phyloP scores from a whole-genome alignment of 192 early-diverging fungal genomes.

The Borealophlyctis nickersoniae region DNA sequence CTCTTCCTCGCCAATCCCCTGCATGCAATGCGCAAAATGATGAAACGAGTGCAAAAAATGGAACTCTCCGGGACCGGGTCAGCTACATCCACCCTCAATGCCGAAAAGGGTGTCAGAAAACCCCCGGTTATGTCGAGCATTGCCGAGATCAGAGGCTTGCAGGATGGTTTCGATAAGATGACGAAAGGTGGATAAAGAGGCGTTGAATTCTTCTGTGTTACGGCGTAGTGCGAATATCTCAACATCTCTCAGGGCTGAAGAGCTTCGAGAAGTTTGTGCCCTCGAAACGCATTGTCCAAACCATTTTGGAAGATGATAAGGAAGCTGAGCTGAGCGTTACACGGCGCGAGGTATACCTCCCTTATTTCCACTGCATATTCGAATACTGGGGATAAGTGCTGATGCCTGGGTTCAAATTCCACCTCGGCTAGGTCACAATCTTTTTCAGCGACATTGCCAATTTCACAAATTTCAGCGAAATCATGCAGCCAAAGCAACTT shows the following conservation, averaged over 20 bases:
- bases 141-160: neutral
- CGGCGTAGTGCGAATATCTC: too few species aligned
- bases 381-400: neutral
- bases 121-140: constrained; percentile 8
- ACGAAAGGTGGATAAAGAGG: too few species aligned
- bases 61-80: neutral
- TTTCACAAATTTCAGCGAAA: constrained; percentile 13
- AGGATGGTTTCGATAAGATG: constrained; percentile 5
- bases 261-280: constrained; percentile 8
- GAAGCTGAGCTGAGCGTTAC: neutral
- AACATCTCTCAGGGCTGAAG: neutral
- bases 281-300: neutral
- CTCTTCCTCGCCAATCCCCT: neutral
- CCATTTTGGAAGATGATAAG: neutral
- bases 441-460: constrained; percentile 18
- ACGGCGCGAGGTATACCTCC: neutral
- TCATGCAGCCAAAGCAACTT: constrained; percentile 12
- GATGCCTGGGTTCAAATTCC: neutral
- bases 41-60: constrained; percentile 4
- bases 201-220: too few species aligned
- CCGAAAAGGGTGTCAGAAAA: too few species aligned
- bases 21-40: neutral
- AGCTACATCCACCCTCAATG: neutral
- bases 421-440: constrained; percentile 6
- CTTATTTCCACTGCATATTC: neutral